Percentiles rank a stretch among this genome's conserved stretches.
phyloP scores from a whole-genome alignment of 495 filamentous ascomycete genomes.

The Penicillium cinerascens region DNA sequence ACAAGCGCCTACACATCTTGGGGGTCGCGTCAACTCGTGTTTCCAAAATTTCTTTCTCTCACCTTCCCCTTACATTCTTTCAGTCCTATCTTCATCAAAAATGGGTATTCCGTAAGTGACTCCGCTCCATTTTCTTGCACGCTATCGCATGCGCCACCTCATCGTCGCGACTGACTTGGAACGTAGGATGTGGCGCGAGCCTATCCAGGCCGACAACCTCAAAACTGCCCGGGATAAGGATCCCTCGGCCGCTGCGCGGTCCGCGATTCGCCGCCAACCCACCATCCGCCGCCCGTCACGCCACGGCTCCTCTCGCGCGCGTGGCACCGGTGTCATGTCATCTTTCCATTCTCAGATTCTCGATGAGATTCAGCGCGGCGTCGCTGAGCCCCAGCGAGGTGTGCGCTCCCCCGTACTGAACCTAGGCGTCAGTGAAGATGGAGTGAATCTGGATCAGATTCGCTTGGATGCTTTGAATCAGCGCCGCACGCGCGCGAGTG shows the following conservation, averaged over 20 bases:
- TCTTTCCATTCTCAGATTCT: conserved; percentile 37
- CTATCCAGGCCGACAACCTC: conserved; percentile 43
- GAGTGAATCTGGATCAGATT: conserved; percentile 31
- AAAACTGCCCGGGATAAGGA: conserved; percentile 58
- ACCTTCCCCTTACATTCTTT: conserved; percentile 19
- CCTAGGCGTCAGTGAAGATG: conserved; percentile 27
- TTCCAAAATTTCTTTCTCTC: conserved; percentile 11
- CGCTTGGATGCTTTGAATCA: conserved; percentile 28
- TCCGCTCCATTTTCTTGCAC: conserved; percentile 12
- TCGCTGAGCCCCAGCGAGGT: conserved; percentile 21
- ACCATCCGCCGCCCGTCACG: conserved; percentile 39
- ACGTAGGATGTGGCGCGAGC: conserved; percentile 56
- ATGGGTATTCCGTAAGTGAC: conserved; percentile 82
- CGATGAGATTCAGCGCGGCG: conserved; percentile 45
- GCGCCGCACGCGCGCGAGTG: conserved; percentile 12
- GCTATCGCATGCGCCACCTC: conserved; percentile 29
- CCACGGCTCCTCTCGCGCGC: conserved; percentile 27
- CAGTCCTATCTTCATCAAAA: neutral
- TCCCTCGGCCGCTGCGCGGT: conserved; percentile 60
- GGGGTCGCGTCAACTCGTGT: conserved; percentile 18
- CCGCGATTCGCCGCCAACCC: conserved; percentile 63
- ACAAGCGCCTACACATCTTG: neutral
- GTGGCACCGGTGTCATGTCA: conserved; percentile 29
- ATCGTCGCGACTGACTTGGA: conserved; percentile 22
- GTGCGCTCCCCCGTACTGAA: conserved; percentile 33